Conservation (phyloP, 345 rosid species). For the Eucalyptus sp. region DNA sequence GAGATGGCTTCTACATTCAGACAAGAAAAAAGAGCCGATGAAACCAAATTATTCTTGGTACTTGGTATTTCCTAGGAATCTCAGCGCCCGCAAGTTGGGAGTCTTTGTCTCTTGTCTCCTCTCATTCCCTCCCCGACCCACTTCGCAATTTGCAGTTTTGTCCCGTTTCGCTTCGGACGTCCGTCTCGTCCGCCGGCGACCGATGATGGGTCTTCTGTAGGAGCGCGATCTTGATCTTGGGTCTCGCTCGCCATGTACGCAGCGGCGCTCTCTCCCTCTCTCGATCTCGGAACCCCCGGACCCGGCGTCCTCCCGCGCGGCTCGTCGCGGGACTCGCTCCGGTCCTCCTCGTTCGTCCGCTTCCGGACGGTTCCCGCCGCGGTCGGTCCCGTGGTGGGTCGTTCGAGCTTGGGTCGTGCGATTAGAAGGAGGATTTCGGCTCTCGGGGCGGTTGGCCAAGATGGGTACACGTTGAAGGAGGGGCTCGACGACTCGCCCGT, state of each 20-base stretch:
- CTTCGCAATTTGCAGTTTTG: not conserved
- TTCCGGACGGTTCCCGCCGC: not conserved
- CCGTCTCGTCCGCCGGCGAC: not conserved
- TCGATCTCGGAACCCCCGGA: conserved; percentile 13
- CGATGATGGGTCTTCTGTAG: not conserved
- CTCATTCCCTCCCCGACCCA: not conserved
- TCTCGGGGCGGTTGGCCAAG: conserved; percentile 13
- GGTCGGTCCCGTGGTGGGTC: conserved; percentile 2
- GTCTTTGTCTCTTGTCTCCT: not conserved
- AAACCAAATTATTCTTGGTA: not conserved
- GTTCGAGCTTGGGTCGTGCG: not conserved
- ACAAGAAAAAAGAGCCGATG: not conserved
- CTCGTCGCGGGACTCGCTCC: not conserved
- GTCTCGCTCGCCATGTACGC: not conserved
- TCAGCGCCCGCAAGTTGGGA: not conserved
- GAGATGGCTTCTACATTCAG: not conserved
- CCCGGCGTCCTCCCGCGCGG: conserved; percentile 5
- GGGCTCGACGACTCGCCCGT: conserved; percentile 58
- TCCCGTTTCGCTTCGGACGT: not conserved
- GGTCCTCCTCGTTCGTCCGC: not conserved
- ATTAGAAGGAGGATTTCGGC: conserved; percentile 5
- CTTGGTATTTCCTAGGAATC: not conserved
- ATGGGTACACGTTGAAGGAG: conserved; percentile 24
- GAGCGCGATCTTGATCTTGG: not conserved
- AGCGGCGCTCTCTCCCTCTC: not conserved